Evolutionary conservation across 345 rosid species (phyloP).

Genomic region (Alliaria petiolata): DNA sequence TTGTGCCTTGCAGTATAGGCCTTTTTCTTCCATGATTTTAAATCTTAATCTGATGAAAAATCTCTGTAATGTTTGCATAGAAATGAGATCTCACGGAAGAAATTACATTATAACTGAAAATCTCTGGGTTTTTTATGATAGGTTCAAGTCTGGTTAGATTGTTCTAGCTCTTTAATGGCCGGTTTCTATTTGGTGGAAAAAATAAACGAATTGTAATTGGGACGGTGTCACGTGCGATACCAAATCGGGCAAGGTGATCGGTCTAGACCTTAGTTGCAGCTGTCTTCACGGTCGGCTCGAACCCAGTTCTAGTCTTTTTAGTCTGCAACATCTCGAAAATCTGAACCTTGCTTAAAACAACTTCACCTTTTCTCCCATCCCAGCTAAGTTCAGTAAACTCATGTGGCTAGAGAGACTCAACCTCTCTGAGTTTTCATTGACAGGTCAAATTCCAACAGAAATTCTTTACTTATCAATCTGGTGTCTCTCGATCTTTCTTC

Average conservation of each 20-base stretch:
- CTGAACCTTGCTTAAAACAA: conserved; percentile 32
- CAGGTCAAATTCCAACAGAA: not conserved
- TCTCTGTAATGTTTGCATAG: too few relatives aligned
- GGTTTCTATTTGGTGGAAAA: too few relatives aligned
- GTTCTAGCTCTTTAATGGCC: too few relatives aligned
- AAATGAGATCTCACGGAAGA: too few relatives aligned
- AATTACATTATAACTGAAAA: too few relatives aligned
- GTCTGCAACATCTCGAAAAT: not conserved
- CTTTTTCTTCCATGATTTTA: too few relatives aligned
- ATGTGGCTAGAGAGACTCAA: not conserved
- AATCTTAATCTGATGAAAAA: too few relatives aligned
- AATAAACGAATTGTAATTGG: not conserved
- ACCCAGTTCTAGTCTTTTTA: not conserved
- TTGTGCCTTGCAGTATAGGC: too few relatives aligned
- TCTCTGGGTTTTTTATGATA: too few relatives aligned
- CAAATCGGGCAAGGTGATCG: not conserved
- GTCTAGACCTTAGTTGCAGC: not conserved
- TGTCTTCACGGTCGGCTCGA: conserved; percentile 1
- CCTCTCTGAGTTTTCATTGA: not conserved
- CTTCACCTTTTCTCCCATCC: conserved; percentile 7
- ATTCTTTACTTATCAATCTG: not conserved
- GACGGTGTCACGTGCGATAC: conserved; percentile 9
- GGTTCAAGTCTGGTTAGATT: too few relatives aligned
- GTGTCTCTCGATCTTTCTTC: conserved; percentile 15
- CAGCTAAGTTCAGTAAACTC: not conserved